Conservation (phyloP, 202 grass and related monocot species). For the Setaria viridis region DNA sequence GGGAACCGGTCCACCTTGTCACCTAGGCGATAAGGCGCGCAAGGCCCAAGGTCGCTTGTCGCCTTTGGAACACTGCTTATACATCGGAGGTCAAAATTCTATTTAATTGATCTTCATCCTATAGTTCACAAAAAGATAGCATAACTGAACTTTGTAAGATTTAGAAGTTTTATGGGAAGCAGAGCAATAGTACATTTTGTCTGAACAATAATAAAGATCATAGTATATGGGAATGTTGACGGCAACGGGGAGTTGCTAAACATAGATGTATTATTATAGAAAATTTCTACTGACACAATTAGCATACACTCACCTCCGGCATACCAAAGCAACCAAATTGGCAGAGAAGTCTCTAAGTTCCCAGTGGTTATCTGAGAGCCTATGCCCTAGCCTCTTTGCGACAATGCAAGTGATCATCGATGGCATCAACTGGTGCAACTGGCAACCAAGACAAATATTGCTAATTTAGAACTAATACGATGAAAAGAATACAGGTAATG, state of each 20-base stretch:
- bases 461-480: constrained; percentile 14
- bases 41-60: too few species aligned
- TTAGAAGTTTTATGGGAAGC: constrained; percentile 1
- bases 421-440: constrained; percentile 98
- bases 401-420: constrained; percentile 89
- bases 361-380: constrained; percentile 90
- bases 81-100: neutral
- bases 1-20: too few species aligned
- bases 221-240: neutral
- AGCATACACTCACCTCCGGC: constrained; percentile 72
- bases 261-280: constrained; percentile 13
- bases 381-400: constrained; percentile 81
- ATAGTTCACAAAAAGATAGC: neutral
- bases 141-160: neutral
- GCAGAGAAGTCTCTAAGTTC: constrained; percentile 90
- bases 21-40: too few species aligned
- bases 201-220: constrained; percentile 3
- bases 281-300: neutral
- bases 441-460: constrained; percentile 46
- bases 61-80: neutral
- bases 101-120: constrained; percentile 7
- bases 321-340: constrained; percentile 87
- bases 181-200: neutral
- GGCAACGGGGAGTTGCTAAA: neutral
- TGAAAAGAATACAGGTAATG: constrained; percentile 14